These are phyloP conservation scores for Naganishia friedmannii DNA, from an alignment of 768 basidiomycete species.

Conservation along the genomic window DNA sequence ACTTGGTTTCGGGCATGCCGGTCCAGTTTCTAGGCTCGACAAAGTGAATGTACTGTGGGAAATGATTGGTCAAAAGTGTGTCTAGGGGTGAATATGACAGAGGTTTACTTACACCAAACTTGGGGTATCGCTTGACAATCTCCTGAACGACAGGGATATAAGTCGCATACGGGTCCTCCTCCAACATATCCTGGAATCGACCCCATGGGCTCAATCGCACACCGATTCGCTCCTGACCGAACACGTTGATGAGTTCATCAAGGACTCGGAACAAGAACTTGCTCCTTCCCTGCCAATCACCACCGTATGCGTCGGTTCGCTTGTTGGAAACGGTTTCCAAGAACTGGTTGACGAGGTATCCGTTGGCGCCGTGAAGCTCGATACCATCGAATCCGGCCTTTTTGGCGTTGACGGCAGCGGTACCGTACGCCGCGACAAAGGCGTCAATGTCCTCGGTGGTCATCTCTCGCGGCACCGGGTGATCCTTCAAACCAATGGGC, in stretches of 20 bases:
- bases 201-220: conserved; percentile 65
- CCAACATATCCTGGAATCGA: conserved; percentile 54
- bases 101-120: conserved; percentile 27
- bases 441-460: conserved; percentile 39
- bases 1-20: conserved; percentile 21
- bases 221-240: conserved; percentile 60
- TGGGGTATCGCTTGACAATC: conserved; percentile 26
- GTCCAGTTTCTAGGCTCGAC: conserved; percentile 32
- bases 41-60: conserved; percentile 28
- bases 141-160: conserved; percentile 22
- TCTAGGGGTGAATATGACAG: no score
- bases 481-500: conserved; percentile 29
- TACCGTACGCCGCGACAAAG: conserved; percentile 55
- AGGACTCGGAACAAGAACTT: conserved; percentile 62
- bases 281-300: conserved; percentile 62
- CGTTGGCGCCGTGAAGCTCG: conserved; percentile 54
- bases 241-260: conserved; percentile 57
- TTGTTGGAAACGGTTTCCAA: conserved; percentile 61
- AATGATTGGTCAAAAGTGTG: neutral
- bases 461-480: conserved; percentile 37
- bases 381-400: conserved; percentile 69
- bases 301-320: conserved; percentile 67
- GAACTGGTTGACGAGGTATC: conserved; percentile 62
- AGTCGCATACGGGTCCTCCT: conserved; percentile 30
- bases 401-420: conserved; percentile 61